phyloP scores from a whole-genome alignment of 495 filamentous ascomycete species.

The Aspergillus sclerotiicarbonarius region DNA sequence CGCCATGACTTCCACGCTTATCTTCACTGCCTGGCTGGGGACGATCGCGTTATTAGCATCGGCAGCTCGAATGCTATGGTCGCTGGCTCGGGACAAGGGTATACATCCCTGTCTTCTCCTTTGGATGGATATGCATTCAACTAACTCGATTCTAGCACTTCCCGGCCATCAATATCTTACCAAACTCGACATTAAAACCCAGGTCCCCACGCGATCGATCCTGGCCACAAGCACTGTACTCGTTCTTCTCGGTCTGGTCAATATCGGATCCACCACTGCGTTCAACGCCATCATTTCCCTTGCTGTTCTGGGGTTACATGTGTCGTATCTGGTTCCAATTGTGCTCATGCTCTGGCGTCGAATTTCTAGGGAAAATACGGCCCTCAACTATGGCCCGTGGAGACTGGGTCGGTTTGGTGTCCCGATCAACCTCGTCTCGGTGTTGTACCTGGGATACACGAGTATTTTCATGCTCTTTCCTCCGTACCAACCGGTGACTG shows the following conservation, averaged over 20 bases:
- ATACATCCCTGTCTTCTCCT: background rate
- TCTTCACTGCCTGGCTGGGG: background rate
- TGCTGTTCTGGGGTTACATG: constrained; percentile 36
- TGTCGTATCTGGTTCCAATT: constrained; percentile 43
- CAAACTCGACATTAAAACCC: background rate
- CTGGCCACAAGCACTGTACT: background rate
- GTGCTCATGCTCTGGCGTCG: constrained; percentile 28
- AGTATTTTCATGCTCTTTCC: constrained; percentile 43
- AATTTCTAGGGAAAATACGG: constrained; percentile 7
- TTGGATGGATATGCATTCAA: background rate
- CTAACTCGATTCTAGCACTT: background rate
- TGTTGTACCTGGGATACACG: constrained; percentile 32
- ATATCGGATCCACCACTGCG: constrained; percentile 53
- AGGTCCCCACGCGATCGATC: background rate
- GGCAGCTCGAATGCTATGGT: constrained; percentile 2
- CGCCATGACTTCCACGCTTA: background rate
- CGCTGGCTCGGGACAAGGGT: constrained; percentile 8
- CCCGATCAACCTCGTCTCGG: constrained; percentile 34
- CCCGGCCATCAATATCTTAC: background rate
- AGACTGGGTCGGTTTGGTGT: constrained; percentile 12
- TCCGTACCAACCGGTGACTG: constrained; percentile 27
- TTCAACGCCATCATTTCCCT: constrained; percentile 56
- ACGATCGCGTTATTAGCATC: constrained; percentile 7
- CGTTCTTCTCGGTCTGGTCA: constrained; percentile 39
- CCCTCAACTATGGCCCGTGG: constrained; percentile 17